Evolutionary conservation across 2,329 filamentous ascomycete species (phyloP).

Genomic region (Cercospora brassicicola): DNA sequence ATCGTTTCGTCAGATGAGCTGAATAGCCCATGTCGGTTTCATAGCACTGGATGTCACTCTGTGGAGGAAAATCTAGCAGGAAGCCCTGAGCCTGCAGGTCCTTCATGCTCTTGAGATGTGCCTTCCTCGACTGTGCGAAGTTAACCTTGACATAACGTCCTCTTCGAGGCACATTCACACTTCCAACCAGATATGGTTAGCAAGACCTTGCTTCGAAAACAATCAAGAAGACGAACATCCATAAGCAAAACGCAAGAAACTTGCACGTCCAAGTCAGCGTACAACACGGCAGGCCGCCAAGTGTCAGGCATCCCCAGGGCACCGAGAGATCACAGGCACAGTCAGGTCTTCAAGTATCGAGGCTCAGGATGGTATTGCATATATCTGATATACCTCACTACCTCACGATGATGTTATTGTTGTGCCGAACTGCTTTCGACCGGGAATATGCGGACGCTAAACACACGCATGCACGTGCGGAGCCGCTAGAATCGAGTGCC

Average conservation of each 20-base stretch:
- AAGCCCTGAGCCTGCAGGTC: not conserved
- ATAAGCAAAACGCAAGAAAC: not conserved
- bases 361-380: not conserved
- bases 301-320: too few relatives aligned
- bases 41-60: not conserved
- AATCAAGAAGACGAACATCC: not conserved
- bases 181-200: not conserved
- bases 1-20: not conserved
- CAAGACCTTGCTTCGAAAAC: not conserved
- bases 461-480: conserved; percentile 7
- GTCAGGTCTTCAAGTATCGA: not conserved
- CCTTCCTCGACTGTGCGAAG: not conserved
- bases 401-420: not conserved
- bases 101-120: not conserved
- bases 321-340: not conserved
- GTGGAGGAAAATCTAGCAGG: not conserved
- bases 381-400: not conserved
- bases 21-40: not conserved
- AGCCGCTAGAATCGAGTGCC: conserved; percentile 5
- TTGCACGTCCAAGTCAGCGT: not conserved
- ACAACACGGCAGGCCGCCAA: not conserved
- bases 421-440: not conserved
- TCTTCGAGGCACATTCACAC: not conserved
- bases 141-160: not conserved
- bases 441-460: conserved; percentile 11